Percentiles rank a stretch among this genome's conserved stretches.
Evolutionary conservation across 192 early-diverging fungal species (phyloP).

Genomic region (Coemansia sp.): DNA sequence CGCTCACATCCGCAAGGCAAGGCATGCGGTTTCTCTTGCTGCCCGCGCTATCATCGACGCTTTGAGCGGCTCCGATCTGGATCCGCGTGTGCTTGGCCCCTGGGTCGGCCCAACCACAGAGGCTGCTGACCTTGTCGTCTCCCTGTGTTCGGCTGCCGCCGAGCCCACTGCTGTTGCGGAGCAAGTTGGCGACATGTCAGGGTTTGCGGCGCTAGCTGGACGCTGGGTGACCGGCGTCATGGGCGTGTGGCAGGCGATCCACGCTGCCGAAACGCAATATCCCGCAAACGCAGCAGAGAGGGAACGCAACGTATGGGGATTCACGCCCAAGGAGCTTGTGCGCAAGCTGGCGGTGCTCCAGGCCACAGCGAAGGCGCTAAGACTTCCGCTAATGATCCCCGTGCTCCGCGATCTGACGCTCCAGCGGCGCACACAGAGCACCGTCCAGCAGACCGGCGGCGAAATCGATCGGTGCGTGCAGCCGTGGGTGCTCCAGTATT

Average conservation of each 20-base stretch:
- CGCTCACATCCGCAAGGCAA: background rate
- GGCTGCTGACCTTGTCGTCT: background rate
- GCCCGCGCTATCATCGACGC: background rate
- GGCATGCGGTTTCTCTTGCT: conserved; percentile 1
- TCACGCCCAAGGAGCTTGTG: conserved; percentile 42
- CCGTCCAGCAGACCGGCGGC: background rate
- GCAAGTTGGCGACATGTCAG: background rate
- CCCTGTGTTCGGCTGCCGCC: background rate
- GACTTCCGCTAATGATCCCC: conserved; percentile 27
- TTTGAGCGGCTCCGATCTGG: background rate
- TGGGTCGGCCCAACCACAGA: conserved; percentile 4
- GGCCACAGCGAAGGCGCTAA: conserved; percentile 22
- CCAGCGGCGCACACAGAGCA: background rate
- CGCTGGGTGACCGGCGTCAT: conserved; percentile 43
- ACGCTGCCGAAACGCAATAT: conserved; percentile 31
- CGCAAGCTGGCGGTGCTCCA: conserved; percentile 29
- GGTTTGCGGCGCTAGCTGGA: conserved; percentile 24
- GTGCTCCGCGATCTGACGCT: conserved; percentile 12
- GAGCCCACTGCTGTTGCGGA: background rate
- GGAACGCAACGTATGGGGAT: conserved; percentile 33
- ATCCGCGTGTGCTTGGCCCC: conserved; percentile 10
- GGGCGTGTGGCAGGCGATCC: conserved; percentile 45
- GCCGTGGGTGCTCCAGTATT: conserved; percentile 44
- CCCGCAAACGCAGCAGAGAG: background rate
- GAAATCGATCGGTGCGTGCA: conserved; percentile 16